Evolutionary conservation across 805 yeast species (phyloP).

Genomic region (Monosporozyma servazzii): DNA sequence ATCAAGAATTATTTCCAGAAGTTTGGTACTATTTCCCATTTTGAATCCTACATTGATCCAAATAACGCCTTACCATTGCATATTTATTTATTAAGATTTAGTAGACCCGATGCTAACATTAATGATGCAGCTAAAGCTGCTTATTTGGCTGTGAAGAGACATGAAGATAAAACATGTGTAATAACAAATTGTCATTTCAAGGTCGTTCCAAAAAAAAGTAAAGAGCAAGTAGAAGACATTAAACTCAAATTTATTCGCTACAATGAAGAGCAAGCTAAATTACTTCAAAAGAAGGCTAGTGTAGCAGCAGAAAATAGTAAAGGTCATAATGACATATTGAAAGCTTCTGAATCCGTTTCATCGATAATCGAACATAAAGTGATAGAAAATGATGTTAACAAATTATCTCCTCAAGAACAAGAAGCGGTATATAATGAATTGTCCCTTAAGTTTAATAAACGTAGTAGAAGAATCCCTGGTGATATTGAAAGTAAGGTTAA

Average conservation of each 20-base stretch:
- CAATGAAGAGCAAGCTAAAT: constrained; percentile 15
- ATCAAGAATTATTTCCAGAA: constrained; percentile 45
- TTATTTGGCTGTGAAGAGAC: constrained; percentile 33
- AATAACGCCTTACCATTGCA: constrained; percentile 73
- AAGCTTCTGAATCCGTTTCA: neutral
- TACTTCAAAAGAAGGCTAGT: neutral
- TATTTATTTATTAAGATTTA: constrained; percentile 53
- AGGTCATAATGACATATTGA: neutral
- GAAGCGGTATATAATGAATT: constrained; percentile 8
- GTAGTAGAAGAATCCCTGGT: constrained; percentile 33
- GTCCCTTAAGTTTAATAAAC: constrained; percentile 1
- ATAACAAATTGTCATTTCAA: constrained; percentile 43
- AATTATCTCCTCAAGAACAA: neutral
- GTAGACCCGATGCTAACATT: constrained; percentile 43
- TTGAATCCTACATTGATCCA: constrained; percentile 58
- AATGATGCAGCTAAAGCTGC: constrained; percentile 43
- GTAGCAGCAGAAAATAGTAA: neutral
- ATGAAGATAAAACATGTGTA: constrained; percentile 35
- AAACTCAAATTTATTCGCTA: constrained; percentile 25
- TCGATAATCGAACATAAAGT: neutral
- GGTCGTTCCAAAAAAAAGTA: constrained; percentile 41
- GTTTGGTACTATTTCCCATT: constrained; percentile 55
- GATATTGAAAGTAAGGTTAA: constrained; percentile 43
- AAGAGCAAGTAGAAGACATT: constrained; percentile 32
- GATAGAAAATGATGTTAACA: neutral